Evolutionary conservation across 2,329 filamentous ascomycete genomes (phyloP), one percentile per base, ranked within the genome.

Genomic region (Didymella arachidicola): DNA sequence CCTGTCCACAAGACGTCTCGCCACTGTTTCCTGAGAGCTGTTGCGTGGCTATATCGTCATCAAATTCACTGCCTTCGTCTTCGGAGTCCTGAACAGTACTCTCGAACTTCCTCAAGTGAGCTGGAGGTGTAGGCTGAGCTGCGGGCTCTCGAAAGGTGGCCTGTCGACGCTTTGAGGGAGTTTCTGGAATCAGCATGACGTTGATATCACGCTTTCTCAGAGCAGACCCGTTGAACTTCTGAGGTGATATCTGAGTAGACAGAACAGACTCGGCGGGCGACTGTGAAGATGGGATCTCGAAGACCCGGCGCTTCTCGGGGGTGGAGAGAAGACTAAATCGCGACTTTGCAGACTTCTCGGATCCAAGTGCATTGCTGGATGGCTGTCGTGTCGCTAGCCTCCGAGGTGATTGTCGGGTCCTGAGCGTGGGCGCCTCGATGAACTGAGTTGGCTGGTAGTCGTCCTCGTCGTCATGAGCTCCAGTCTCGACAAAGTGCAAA

Each of bases 201-300:
- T 69, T 71, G 3, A 19, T 53, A 12, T 61, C 61, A 7, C 65
- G 55, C 32, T 63, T 52, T 41, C 63, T 61, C 26, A 72, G 42
- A 4, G 65, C 66, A 11, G 62, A 57, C 12, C 64, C 63, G 14
- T 51, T 25, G 6, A 44, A 44, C 30, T 66, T 71, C 4, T 63
- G 50, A 14, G 69, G 68, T 2, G 71, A 68, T 3, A 55, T 25
- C 18, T 72, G 72, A n/a, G 67, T 72, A 11, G 69, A 74, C 0
- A 75, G 44, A 1, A 67, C 62, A 3, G 72, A 72, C 5, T 73
- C 71, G 7, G 70, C 56, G 14, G 74, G 73, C 19, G 74, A 76
- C 44, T 76, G 74, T n/a, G 74, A 76, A 1, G 74, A 76, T 11
- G 70, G 66, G 44, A 76, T 75, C 48, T 72, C 72, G n/a, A 62